Base-by-base conservation (phyloP, 225 moss, liverwort and hornwort genomes). In the Lunularia cruciata region DNA sequence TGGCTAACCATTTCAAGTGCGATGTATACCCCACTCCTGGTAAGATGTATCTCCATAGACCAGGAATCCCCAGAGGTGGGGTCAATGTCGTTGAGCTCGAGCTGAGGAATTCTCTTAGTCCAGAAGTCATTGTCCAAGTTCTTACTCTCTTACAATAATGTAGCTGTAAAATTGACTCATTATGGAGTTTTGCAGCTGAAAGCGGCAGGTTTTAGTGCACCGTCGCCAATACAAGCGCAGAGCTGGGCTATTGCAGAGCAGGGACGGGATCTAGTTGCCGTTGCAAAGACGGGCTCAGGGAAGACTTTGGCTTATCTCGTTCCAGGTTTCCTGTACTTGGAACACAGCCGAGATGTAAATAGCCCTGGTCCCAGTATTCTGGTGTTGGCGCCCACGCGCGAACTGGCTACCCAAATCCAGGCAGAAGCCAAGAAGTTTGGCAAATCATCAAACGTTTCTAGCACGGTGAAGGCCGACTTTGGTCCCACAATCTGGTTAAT, bases 141-240 rank as follows among this genome's bases (percentile, higher is more conserved):
- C 43, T 16, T 6, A 11, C 43, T 43, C 1, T 43, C 16, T 43
- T 16, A 11, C 23, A 26, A 54, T 28, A 27, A 53, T 18, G 45
- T 30, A 37, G 32, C 11, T 51, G 2, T 34, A 53, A 34, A 7
- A 5, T 2, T 43, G 13, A 27, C 3, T 42, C 5, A 42, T 40
- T 72, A 12, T 35, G 27, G 42, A 27, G 46, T 37, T 30, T 31
- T 52, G 72, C 89, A 89, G 89, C 84, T 89, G 26, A 79, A 89
- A 86, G 42, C 71, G 8, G 89, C 89, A 37, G 89, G 89, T 12
- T 89, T 89, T 14, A 83, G 75, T 65, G 77, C 86, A 27, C 89
- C 89, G 11, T 86, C 89, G 25, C 89, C 89, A 12, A 89, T 89
- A 61, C 89, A 89, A 81, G 89, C 89, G n/a, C 89, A 89, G 63